phyloP scores from a whole-genome alignment of 306 rosid species.

The Fagus sylvatica region DNA sequence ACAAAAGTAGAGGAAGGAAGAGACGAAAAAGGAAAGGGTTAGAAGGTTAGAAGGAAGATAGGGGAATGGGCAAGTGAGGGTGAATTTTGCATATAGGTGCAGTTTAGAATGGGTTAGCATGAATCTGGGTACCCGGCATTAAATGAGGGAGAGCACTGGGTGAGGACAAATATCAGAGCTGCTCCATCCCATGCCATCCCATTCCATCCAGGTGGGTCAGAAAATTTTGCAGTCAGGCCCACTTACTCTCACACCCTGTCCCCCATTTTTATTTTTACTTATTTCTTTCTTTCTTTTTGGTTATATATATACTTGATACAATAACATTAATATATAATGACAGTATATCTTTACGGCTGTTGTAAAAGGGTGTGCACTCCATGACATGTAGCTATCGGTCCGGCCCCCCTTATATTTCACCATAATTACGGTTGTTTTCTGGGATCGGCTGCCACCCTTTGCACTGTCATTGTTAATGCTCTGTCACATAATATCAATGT shows the following conservation, averaged over 20 bases:
- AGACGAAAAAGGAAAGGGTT: slow-evolving; percentile 30
- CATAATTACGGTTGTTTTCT: slow-evolving; percentile 42
- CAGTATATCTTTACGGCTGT: slow-evolving; percentile 29
- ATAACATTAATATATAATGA: no score
- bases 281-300: not conserved
- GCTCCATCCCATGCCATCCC: slow-evolving; percentile 15
- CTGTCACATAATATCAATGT: slow-evolving; percentile 23
- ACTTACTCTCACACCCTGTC: not conserved
- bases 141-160: slow-evolving; percentile 24
- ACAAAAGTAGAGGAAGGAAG: slow-evolving; percentile 5
- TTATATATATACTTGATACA: no score
- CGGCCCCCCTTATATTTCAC: slow-evolving; percentile 17
- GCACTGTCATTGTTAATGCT: slow-evolving; percentile 52
- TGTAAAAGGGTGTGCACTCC: slow-evolving; percentile 8
- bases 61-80: slow-evolving; percentile 3
- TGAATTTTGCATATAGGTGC: slow-evolving; percentile 1
- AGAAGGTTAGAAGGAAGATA: not conserved
- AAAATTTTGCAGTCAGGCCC: slow-evolving; percentile 19
- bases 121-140: slow-evolving; percentile 23
- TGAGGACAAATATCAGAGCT: not conserved
- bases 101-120: slow-evolving; percentile 29
- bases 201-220: slow-evolving; percentile 39
- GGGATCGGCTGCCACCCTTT: slow-evolving; percentile 58
- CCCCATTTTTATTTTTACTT: not conserved
- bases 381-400: slow-evolving; percentile 28